These are phyloP conservation scores for Nitzschia sp. DNA, from an alignment of 108 stramenopile species.

Conservation along the genomic window DNA sequence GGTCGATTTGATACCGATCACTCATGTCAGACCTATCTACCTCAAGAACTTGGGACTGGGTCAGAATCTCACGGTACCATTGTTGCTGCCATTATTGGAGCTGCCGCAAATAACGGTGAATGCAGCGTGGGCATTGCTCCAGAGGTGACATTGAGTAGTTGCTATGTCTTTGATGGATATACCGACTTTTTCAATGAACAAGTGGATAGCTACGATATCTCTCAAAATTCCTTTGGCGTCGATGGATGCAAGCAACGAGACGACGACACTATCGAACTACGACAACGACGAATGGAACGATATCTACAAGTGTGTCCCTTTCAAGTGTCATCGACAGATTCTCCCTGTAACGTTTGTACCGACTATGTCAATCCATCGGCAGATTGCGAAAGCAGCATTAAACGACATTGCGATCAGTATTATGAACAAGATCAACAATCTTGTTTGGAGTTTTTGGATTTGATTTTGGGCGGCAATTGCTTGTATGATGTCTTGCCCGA, in stretches of 20 bases:
- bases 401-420: constrained; percentile 18
- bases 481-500: constrained; percentile 11
- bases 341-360: constrained; percentile 2
- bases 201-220: constrained; percentile 36
- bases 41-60: background rate
- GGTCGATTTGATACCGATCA: constrained; percentile 27
- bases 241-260: constrained; percentile 15
- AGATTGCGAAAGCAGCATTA: constrained; percentile 24
- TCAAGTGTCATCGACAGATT: background rate
- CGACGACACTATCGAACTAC: background rate
- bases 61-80: constrained; percentile 17
- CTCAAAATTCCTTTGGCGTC: constrained; percentile 37
- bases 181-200: constrained; percentile 9
- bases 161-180: constrained; percentile 16
- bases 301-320: constrained; percentile 10
- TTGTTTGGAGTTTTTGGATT: constrained; percentile 37
- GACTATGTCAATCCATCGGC: constrained; percentile 3
- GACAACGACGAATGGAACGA: background rate
- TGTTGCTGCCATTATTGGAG: constrained; percentile 16
- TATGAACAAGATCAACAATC: constrained; percentile 24
- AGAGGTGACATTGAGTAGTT: constrained; percentile 16
- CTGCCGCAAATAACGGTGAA: constrained; percentile 22
- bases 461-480: constrained; percentile 35
- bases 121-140: constrained; percentile 35
- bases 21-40: constrained; percentile 31